Percentiles rank a stretch among this genome's conserved stretches.
Conservation (phyloP, 2,329 filamentous ascomycete genomes). For the Tolypocladium paradoxum region DNA sequence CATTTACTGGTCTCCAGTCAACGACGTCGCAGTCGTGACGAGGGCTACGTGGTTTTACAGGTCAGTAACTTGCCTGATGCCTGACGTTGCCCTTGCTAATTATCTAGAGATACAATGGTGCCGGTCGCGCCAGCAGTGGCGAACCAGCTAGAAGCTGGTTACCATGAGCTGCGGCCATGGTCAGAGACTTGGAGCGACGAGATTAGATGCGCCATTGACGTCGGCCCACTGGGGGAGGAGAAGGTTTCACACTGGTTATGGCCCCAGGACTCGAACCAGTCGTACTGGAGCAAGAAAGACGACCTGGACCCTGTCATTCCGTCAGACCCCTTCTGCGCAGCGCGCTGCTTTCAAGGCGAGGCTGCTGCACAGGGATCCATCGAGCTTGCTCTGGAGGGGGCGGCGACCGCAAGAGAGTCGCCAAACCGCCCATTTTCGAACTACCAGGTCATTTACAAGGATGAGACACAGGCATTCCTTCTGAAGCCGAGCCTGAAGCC, state of each 20-base stretch:
- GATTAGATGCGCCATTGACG: slow-evolving; percentile 77
- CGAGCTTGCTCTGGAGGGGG: slow-evolving; percentile 19
- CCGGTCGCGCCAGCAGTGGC: slow-evolving; percentile 78
- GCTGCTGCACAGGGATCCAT: slow-evolving; percentile 43
- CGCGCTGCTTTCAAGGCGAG: slow-evolving; percentile 48
- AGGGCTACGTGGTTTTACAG: slow-evolving; percentile 96
- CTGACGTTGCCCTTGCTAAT: neutral
- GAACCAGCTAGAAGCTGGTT: slow-evolving; percentile 88
- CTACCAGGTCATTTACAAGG: slow-evolving; percentile 80
- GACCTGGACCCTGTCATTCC: slow-evolving; percentile 32
- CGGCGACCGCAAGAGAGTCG: slow-evolving; percentile 27
- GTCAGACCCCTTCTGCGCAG: slow-evolving; percentile 47
- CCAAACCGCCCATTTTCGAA: slow-evolving; percentile 52
- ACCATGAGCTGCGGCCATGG: slow-evolving; percentile 76
- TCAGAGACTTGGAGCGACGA: slow-evolving; percentile 90
- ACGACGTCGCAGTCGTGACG: slow-evolving; percentile 73
- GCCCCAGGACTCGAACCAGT: slow-evolving; percentile 42
- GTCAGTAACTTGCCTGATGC: slow-evolving; percentile 16
- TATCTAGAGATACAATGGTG: slow-evolving; percentile 65
- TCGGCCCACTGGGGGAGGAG: slow-evolving; percentile 81
- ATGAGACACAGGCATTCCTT: slow-evolving; percentile 67
- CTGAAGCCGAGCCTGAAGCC: slow-evolving; percentile 77
- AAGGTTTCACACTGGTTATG: slow-evolving; percentile 80
- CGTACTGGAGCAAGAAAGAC: slow-evolving; percentile 6
- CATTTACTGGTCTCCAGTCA: slow-evolving; percentile 94